Conservation (phyloP, 1,284 basidiomycete species). For the Trichosporon coremiiforme region DNA sequence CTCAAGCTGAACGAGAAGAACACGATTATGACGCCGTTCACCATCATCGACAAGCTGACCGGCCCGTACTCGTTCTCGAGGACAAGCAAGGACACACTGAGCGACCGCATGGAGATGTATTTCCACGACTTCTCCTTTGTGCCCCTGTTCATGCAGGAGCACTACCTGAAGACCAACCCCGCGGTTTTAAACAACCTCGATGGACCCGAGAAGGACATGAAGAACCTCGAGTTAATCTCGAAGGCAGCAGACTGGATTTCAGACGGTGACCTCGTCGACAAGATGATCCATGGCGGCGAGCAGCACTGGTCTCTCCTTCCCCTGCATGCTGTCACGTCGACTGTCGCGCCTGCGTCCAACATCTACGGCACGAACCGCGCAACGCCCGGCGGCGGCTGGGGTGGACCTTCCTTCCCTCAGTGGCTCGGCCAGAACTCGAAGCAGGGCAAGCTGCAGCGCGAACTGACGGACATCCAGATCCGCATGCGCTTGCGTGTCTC, state of each 20-base stretch:
- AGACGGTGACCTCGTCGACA: constrained; percentile 92
- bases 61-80: constrained; percentile 86
- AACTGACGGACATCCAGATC: constrained; percentile 87
- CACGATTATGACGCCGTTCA: constrained; percentile 85
- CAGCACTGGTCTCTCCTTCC: constrained; percentile 98
- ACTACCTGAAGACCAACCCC: constrained; percentile 82
- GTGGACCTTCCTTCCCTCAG: constrained; percentile 77
- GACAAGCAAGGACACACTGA: constrained; percentile 76
- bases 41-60: constrained; percentile 78
- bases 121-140: constrained; percentile 95
- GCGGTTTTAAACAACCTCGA: constrained; percentile 62
- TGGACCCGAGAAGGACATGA: constrained; percentile 68
- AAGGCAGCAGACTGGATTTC: constrained; percentile 88
- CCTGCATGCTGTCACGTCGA: constrained; percentile 84
- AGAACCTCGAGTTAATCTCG: constrained; percentile 79
- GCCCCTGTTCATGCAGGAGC: constrained; percentile 95
- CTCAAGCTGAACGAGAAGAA: constrained; percentile 90
- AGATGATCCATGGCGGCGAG: constrained; percentile 93
- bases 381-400: constrained; percentile 61
- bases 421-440: constrained; percentile 99
- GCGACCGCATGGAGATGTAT: constrained; percentile 93
- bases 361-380: constrained; percentile 66
- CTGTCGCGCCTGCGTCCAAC: constrained; percentile 78
- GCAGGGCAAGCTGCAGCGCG: constrained; percentile 75
- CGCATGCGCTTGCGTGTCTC: constrained; percentile 92